phyloP scores from a whole-genome alignment of 2,329 filamentous ascomycete species.

The Endoconidiophora laricicola region DNA sequence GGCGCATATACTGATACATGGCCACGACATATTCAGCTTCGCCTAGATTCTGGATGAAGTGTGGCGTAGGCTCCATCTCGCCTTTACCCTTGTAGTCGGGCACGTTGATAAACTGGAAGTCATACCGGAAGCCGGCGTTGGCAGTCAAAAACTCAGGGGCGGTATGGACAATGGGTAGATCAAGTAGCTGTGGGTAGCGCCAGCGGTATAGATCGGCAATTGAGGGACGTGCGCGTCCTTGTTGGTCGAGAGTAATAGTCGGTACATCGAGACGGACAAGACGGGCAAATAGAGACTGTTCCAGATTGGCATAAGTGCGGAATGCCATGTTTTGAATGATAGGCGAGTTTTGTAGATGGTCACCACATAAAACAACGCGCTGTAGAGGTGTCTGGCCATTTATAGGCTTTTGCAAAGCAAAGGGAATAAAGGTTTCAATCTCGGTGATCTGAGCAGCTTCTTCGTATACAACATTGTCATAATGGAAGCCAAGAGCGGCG shows the following conservation, averaged over 20 bases:
- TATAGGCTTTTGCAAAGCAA: slow-evolving; percentile 73
- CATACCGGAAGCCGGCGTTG: slow-evolving; percentile 83
- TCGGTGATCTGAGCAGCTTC: slow-evolving; percentile 97
- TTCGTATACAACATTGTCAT: slow-evolving; percentile 97
- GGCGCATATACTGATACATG: slow-evolving; percentile 90
- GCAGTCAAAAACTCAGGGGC: slow-evolving; percentile 57
- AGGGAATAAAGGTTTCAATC: slow-evolving; percentile 88
- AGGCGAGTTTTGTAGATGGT: slow-evolving; percentile 92
- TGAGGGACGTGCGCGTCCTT: slow-evolving; percentile 74
- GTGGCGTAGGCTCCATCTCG: slow-evolving; percentile 76
- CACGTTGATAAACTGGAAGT: slow-evolving; percentile 95
- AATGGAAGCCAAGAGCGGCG: slow-evolving; percentile 79
- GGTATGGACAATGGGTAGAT: slow-evolving; percentile 57
- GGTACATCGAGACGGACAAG: slow-evolving; percentile 87
- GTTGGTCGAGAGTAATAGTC: slow-evolving; percentile 74
- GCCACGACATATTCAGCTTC: slow-evolving; percentile 96
- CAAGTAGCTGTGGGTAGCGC: slow-evolving; percentile 70
- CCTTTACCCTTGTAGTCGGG: slow-evolving; percentile 81
- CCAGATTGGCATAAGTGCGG: slow-evolving; percentile 85
- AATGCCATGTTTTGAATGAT: slow-evolving; percentile 91
- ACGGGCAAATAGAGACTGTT: slow-evolving; percentile 86
- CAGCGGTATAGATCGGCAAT: slow-evolving; percentile 85
- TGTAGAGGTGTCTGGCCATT: slow-evolving; percentile 61
- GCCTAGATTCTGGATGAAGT: slow-evolving; percentile 91
- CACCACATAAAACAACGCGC: slow-evolving; percentile 79